Evolutionary conservation across 1,284 basidiomycete genomes (phyloP).

Genomic region (Papiliotrema terrestris): DNA sequence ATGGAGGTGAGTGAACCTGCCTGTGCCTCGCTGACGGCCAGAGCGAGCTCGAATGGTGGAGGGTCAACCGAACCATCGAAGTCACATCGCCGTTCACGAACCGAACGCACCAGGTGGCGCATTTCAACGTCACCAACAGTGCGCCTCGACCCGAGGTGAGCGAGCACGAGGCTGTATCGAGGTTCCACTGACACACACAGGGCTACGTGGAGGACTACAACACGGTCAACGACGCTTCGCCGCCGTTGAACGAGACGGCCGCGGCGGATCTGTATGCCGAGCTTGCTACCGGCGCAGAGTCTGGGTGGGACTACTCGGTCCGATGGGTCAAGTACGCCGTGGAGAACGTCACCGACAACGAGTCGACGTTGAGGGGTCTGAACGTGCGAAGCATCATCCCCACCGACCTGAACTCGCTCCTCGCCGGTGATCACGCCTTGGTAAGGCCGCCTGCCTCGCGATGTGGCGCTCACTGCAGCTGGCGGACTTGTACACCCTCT

Average conservation of each 20-base stretch:
- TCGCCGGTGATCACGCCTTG: constrained; percentile 55
- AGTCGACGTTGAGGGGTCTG: constrained; percentile 63
- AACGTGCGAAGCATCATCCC: constrained; percentile 69
- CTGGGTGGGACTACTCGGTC: constrained; percentile 53
- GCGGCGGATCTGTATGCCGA: constrained; percentile 75
- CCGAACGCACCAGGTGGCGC: constrained; percentile 61
- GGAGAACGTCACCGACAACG: constrained; percentile 50
- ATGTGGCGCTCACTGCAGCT: constrained; percentile 44
- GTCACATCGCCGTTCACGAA: constrained; percentile 71
- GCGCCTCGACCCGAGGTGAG: constrained; percentile 83
- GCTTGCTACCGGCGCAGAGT: constrained; percentile 82
- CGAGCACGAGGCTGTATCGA: constrained; percentile 52
- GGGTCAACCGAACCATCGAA: constrained; percentile 65
- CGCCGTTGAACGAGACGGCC: constrained; percentile 60
- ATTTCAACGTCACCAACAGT: constrained; percentile 69
- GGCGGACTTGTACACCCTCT: constrained; percentile 60
- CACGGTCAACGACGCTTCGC: constrained; percentile 65
- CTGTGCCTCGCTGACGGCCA: constrained; percentile 30
- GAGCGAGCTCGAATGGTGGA: constrained; percentile 81
- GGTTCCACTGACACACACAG: constrained; percentile 16
- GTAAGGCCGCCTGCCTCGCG: constrained; percentile 51
- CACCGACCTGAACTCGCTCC: constrained; percentile 77
- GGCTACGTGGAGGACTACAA: constrained; percentile 63
- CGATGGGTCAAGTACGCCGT: constrained; percentile 56
- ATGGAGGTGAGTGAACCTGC: constrained; percentile 52